Evolutionary conservation across 352 stramenopile species (phyloP), one percentile per base, ranked within the genome.

Genomic region (Globisporangium apiculatum): DNA sequence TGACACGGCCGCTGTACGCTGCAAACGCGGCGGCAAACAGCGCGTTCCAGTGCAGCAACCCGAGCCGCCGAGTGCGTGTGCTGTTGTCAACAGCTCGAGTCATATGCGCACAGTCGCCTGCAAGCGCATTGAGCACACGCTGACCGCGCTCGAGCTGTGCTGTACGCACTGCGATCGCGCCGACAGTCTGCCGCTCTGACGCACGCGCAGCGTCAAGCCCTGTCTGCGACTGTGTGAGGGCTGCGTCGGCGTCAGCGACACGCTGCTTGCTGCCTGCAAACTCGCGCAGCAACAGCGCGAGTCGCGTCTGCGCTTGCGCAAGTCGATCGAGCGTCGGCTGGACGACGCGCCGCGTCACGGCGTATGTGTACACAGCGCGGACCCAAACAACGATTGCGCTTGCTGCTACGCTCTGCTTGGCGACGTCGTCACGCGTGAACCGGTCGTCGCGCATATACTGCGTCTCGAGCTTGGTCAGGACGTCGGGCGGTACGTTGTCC

Each of bases 301-400:
- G 57, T 0, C 77, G 66, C 1, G 55, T 56, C 40, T 89, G 78
- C 2, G 83, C 72, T 42, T 79, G 76, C 17, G 85, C 76, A 0
- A 92, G 68, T 24, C 79, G 86, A 17, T 90, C 69, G 3, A 92
- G 61, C 9, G 80, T 89, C 8, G 83, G 80, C 51, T 83, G 66
- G 9, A 92, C 77, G 36, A 85, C 61, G 0, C 67, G 66, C 8
- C 75, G 61, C 5, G 70, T 69, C 0, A 69, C 65, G 0, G 73
- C 75, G 62, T 91, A 92, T 55, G 86, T 69, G 36, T 84, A 67
- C 46, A 92, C 85, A 0, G 83, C 80, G 41, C 71, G 66, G 18
- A 91, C 80, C 80, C 83, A 92, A 3, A 83, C 64, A 1, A 89
- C 79, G 78, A 92, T 92, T 37, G 77, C 86, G 42, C 80, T 83